These are phyloP conservation scores for Goffeauzyma gilvescens DNA, from an alignment of 768 basidiomycete genomes.

Conservation along the genomic window DNA sequence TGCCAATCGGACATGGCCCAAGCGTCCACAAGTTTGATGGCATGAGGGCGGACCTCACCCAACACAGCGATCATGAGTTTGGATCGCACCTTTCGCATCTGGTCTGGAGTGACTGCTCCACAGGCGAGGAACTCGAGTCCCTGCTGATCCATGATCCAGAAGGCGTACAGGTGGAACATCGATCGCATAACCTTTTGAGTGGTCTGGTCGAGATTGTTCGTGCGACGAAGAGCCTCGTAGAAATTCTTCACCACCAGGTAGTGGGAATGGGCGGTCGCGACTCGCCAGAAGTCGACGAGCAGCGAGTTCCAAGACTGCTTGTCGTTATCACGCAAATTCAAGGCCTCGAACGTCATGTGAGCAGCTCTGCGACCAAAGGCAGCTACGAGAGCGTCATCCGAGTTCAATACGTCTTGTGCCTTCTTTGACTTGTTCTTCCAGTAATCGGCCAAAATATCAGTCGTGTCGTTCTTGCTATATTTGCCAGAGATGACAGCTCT, in stretches of 20 bases:
- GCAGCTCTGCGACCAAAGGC: constrained; percentile 9
- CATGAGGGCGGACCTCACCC: constrained; percentile 16
- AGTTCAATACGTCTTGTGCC: constrained; percentile 3
- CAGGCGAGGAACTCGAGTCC: constrained; percentile 8
- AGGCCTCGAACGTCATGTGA: constrained; percentile 2
- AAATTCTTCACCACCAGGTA: constrained; percentile 24
- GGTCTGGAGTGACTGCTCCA: not conserved
- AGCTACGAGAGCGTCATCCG: constrained; percentile 9
- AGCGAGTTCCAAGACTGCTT: constrained; percentile 7
- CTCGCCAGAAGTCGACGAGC: constrained; percentile 3
- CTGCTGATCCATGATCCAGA: constrained; percentile 5
- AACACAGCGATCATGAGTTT: constrained; percentile 9
- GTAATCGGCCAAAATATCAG: constrained; percentile 4
- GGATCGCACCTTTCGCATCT: constrained; percentile 1
- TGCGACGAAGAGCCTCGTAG: constrained; percentile 17
- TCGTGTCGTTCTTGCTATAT: constrained; percentile 6
- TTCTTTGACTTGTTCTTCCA: not conserved
- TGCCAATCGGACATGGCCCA: constrained; percentile 15
- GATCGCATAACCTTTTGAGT: constrained; percentile 13
- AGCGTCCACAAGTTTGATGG: constrained; percentile 19
- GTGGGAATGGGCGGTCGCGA: constrained; percentile 22
- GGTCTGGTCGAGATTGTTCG: constrained; percentile 12
- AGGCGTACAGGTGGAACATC: constrained; percentile 15
- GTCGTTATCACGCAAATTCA: not conserved
- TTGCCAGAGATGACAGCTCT: constrained; percentile 3